Percentiles rank a stretch among this genome's conserved stretches.
These are phyloP conservation scores for Tremellales sp. DNA, from an alignment of 1,284 basidiomycete genomes.

Conservation along the genomic window DNA sequence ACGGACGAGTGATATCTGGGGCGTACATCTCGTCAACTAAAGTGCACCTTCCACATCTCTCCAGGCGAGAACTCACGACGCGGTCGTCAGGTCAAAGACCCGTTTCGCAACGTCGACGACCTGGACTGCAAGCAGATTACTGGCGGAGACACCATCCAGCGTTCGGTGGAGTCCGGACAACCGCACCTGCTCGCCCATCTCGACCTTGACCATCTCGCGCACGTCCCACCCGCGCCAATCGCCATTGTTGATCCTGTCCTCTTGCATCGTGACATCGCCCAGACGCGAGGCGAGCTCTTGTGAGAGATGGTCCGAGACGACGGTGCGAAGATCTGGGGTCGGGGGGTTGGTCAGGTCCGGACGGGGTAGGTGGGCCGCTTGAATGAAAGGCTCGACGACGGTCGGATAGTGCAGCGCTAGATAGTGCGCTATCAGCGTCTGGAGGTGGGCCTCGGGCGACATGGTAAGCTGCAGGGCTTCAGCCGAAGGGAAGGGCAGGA, in stretches of 20 bases:
- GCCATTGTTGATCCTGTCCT: slow-evolving; percentile 10
- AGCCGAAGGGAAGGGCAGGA: too few species aligned
- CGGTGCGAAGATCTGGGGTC: slow-evolving; percentile 35
- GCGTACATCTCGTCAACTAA: not conserved
- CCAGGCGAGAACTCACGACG: slow-evolving; percentile 27
- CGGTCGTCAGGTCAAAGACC: slow-evolving; percentile 38
- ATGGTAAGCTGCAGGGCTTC: too few species aligned
- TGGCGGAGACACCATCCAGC: slow-evolving; percentile 33
- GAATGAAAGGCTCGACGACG: slow-evolving; percentile 36
- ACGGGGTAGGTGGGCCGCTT: slow-evolving; percentile 20
- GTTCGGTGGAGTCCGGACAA: slow-evolving; percentile 20
- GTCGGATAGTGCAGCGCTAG: slow-evolving; percentile 36
- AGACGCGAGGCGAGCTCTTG: slow-evolving; percentile 21
- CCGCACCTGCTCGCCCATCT: slow-evolving; percentile 15
- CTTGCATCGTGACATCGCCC: slow-evolving; percentile 8
- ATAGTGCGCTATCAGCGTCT: slow-evolving; percentile 42
- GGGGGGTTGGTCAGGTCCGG: slow-evolving; percentile 29
- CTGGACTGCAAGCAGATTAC: slow-evolving; percentile 38
- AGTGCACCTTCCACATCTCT: not conserved
- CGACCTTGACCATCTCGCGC: slow-evolving; percentile 20
- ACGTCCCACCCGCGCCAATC: slow-evolving; percentile 21
- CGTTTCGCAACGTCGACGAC: slow-evolving; percentile 29
- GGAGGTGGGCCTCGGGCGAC: slow-evolving; percentile 12
- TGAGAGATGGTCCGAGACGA: slow-evolving; percentile 33
- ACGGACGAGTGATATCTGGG: slow-evolving; percentile 26